These are phyloP conservation scores for Fusarium caatingaense DNA, from an alignment of 2,329 filamentous ascomycete species.

Conservation along the genomic window DNA sequence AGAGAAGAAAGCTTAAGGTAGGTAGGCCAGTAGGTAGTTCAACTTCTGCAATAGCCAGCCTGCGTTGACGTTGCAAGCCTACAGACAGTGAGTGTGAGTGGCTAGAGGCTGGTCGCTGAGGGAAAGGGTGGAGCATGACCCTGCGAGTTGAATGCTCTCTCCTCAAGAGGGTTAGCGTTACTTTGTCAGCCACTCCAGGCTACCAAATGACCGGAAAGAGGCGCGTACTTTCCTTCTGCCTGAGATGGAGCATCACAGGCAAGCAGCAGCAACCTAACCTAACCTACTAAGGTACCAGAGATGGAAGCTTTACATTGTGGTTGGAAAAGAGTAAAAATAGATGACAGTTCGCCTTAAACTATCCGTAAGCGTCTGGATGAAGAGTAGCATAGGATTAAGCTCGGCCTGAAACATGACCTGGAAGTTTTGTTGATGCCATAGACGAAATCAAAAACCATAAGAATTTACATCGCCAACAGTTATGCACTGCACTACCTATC, in stretches of 20 bases:
- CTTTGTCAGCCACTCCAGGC: slow-evolving; percentile 34
- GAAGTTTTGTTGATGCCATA: background rate
- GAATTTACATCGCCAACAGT: background rate
- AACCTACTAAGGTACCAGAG: background rate
- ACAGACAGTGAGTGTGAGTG: slow-evolving; percentile 2
- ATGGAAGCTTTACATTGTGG: background rate
- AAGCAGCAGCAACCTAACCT: background rate
- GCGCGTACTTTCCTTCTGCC: slow-evolving; percentile 33
- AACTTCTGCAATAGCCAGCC: background rate
- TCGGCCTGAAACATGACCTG: background rate
- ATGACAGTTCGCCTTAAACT: background rate
- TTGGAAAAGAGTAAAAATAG: background rate
- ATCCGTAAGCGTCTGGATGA: background rate
- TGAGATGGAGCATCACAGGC: slow-evolving; percentile 4
- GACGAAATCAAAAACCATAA: background rate
- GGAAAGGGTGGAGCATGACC: slow-evolving; percentile 27
- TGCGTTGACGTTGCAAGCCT: slow-evolving; percentile 40
- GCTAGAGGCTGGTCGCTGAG: slow-evolving; percentile 6
- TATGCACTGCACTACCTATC: background rate
- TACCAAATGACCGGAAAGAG: slow-evolving; percentile 31
- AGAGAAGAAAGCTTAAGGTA: slow-evolving; percentile 33
- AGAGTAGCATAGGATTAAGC: background rate
- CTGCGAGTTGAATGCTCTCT: slow-evolving; percentile 19
- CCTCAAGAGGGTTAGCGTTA: slow-evolving; percentile 24
- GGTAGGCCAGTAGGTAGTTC: background rate